These are phyloP conservation scores for Phytophthora pinifolia DNA, from an alignment of 352 stramenopile genomes.

Conservation along the genomic window DNA sequence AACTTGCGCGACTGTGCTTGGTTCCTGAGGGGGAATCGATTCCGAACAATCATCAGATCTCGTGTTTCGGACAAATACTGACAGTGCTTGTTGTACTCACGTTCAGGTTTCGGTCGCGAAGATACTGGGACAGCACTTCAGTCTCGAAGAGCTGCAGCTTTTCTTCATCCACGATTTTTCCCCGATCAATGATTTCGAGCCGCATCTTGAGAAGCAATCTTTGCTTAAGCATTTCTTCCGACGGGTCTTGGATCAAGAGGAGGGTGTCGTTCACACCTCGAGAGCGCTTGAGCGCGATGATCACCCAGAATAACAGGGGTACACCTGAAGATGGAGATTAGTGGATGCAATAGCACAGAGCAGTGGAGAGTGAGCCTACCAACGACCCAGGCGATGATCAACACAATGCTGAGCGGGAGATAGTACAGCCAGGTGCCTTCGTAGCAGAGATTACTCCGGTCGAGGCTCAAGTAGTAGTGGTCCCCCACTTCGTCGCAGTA, in stretches of 20 bases:
- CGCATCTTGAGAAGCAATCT: constrained; percentile 50
- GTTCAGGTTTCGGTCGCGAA: constrained; percentile 56
- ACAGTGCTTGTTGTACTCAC: constrained; percentile 11
- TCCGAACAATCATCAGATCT: not conserved
- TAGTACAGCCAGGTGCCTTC: constrained; percentile 59
- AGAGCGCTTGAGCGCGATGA: constrained; percentile 56
- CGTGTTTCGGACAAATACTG: no score
- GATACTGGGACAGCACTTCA: constrained; percentile 53
- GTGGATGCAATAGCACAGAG: not conserved
- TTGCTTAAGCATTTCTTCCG: constrained; percentile 41
- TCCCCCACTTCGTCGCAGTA: constrained; percentile 74
- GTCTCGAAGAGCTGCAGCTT: constrained; percentile 47
- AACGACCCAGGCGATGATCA: constrained; percentile 61
- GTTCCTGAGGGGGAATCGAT: constrained; percentile 37
- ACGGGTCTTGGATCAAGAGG: constrained; percentile 43
- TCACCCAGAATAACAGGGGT: constrained; percentile 66
- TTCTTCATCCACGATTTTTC: constrained; percentile 48
- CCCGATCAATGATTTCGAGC: constrained; percentile 40
- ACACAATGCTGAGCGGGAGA: constrained; percentile 41
- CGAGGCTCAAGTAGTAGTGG: constrained; percentile 60
- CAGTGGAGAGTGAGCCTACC: constrained; percentile 29
- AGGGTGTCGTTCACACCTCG: constrained; percentile 53
- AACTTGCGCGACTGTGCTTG: constrained; percentile 72
- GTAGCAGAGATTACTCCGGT: constrained; percentile 65
- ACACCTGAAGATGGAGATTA: constrained; percentile 37